phyloP scores from a whole-genome alignment of 208 protist species.

The Trypanosoma lewisi region DNA sequence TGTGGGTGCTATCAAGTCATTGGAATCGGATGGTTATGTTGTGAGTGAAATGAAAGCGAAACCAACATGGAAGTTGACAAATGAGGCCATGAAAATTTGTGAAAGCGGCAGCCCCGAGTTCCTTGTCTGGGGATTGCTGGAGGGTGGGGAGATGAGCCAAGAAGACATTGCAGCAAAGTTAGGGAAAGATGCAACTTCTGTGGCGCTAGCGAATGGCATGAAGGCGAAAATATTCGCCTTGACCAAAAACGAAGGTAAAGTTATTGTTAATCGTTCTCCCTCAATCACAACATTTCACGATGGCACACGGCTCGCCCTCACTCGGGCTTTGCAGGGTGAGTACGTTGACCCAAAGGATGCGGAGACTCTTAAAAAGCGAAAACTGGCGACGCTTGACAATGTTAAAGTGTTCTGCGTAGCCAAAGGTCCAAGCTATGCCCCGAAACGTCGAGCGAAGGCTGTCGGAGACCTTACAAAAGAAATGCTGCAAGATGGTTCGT shows the following conservation, averaged over 20 bases:
- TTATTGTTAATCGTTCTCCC: conserved; percentile 44
- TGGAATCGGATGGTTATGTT: conserved; percentile 84
- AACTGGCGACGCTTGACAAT: conserved; percentile 78
- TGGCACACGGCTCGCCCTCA: conserved; percentile 37
- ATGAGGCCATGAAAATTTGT: conserved; percentile 78
- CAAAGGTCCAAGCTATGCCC: conserved; percentile 78
- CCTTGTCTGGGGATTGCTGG: conserved; percentile 59
- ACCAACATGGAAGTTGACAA: conserved; percentile 69
- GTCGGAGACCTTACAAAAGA: conserved; percentile 92
- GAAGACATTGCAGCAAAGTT: conserved; percentile 47
- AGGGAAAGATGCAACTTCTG: conserved; percentile 57
- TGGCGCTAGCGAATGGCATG: conserved; percentile 92
- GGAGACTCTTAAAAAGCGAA: conserved; percentile 91
- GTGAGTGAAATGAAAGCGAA: conserved; percentile 48
- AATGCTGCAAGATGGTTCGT: conserved; percentile 93
- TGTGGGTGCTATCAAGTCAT: conserved; percentile 90
- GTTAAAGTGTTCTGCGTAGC: conserved; percentile 80
- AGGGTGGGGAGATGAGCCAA: conserved; percentile 35
- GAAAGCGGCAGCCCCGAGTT: conserved; percentile 90
- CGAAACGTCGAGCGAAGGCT: conserved; percentile 64
- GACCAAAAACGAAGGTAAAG: conserved; percentile 69
- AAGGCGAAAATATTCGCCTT: conserved; percentile 91
- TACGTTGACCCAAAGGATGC: conserved; percentile 61
- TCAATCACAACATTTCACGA: conserved; percentile 35
- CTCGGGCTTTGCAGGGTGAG: conserved; percentile 23